Percentiles rank a stretch among this genome's conserved stretches.
Evolutionary conservation across 2,329 filamentous ascomycete species (phyloP).

Genomic region (Arthrobotrys musiformis): DNA sequence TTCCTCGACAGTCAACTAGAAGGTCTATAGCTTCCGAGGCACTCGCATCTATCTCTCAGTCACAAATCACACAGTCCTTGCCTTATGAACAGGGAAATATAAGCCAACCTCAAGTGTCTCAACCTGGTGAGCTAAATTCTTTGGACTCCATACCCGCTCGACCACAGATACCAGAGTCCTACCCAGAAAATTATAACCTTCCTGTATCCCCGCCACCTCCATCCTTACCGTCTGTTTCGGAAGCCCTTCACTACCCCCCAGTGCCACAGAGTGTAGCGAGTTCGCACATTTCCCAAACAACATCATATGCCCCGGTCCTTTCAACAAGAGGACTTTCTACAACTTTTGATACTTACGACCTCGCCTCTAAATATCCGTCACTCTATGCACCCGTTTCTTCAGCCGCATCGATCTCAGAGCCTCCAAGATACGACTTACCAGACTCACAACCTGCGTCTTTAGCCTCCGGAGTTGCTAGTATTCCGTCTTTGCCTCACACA

Average conservation of each 20-base stretch:
- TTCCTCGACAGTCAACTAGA: background rate
- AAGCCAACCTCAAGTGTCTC: background rate
- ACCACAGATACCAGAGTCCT: background rate
- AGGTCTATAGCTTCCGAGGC: slow-evolving; percentile 6
- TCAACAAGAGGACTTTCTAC: background rate
- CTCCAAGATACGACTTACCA: slow-evolving; percentile 10
- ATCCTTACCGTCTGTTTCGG: slow-evolving; percentile 38
- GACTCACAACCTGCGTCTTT: slow-evolving; percentile 23
- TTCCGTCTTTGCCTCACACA: slow-evolving; percentile 41
- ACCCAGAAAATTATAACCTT: slow-evolving; percentile 23
- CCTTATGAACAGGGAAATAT: background rate
- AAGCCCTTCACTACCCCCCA: slow-evolving; percentile 30
- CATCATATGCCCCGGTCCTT: slow-evolving; percentile 13
- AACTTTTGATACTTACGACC: slow-evolving; percentile 10
- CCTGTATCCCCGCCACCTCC: slow-evolving; percentile 45
- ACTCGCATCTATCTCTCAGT: background rate
- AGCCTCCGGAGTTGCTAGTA: slow-evolving; percentile 31
- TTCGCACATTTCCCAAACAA: slow-evolving; percentile 2
- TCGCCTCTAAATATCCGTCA: slow-evolving; percentile 13
- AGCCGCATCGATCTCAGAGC: background rate
- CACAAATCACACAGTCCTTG: background rate
- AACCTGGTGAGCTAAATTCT: background rate
- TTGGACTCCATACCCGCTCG: background rate
- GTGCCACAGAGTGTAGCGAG: slow-evolving; percentile 19
- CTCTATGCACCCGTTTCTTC: background rate